Evolutionary conservation across 768 basidiomycete species (phyloP).

Genomic region (Suillus tomentosus): DNA sequence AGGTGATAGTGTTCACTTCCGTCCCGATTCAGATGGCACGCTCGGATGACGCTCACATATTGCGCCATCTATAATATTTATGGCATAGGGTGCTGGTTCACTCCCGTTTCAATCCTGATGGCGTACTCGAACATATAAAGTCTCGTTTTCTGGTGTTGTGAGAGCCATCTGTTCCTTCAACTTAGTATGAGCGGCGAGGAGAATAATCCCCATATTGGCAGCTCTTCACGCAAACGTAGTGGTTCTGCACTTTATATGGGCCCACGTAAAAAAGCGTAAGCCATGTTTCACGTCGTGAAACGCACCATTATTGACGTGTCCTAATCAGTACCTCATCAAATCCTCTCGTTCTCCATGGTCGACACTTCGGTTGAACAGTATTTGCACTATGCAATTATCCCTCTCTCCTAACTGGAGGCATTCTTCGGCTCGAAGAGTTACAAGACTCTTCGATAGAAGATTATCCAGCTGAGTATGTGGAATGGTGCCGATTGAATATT

Average conservation of each 20-base stretch:
- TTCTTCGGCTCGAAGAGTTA: neutral
- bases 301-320: neutral
- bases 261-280: neutral
- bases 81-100: neutral
- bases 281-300: neutral
- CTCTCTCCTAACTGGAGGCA: neutral
- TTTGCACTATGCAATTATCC: neutral
- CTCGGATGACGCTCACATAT: neutral
- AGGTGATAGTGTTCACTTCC: too few species aligned
- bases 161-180: neutral
- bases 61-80: neutral
- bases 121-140: neutral
- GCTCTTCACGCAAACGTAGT: neutral
- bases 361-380: neutral
- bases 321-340: neutral
- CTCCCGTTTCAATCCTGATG: neutral
- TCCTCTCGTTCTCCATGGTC: conserved; percentile 3
- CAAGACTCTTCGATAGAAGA: neutral
- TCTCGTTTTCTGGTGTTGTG: neutral
- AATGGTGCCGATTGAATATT: too few species aligned
- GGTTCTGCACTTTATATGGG: neutral
- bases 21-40: neutral
- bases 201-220: neutral
- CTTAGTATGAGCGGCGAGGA: neutral
- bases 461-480: neutral